Conservation (phyloP, 2,329 filamentous ascomycete genomes). For the Lachnellula hyalina region DNA sequence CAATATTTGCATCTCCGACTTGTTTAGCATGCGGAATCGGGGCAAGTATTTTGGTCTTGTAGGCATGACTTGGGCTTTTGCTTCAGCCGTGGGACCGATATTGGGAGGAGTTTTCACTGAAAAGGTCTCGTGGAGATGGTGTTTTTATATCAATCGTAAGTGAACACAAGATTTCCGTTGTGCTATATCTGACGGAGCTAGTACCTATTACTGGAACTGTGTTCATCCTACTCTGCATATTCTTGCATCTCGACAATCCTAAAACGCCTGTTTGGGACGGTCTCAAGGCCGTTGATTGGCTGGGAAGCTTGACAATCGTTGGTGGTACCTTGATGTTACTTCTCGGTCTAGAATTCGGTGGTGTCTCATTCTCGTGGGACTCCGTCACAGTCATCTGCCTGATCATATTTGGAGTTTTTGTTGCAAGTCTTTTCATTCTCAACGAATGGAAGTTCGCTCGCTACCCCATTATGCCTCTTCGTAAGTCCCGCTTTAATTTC, state of each 20-base stretch:
- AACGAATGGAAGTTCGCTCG: conserved; percentile 69
- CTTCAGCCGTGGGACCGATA: conserved; percentile 59
- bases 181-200: background rate
- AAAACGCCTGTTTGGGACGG: conserved; percentile 57
- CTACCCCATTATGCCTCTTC: conserved; percentile 73
- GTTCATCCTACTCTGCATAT: conserved; percentile 52
- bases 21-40: conserved; percentile 43
- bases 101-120: conserved; percentile 62
- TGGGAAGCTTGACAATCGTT: conserved; percentile 54
- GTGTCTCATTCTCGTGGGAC: conserved; percentile 59
- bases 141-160: conserved; percentile 28
- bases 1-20: conserved; percentile 48
- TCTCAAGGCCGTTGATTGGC: conserved; percentile 55
- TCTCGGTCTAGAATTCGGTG: conserved; percentile 80
- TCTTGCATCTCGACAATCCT: conserved; percentile 62
- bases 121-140: conserved; percentile 56
- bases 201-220: conserved; percentile 27
- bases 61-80: conserved; percentile 52
- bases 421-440: conserved; percentile 56
- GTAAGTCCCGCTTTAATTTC: conserved; percentile 17
- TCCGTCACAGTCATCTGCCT: conserved; percentile 30
- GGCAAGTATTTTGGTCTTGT: conserved; percentile 57
- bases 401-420: conserved; percentile 58
- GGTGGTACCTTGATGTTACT: conserved; percentile 81
- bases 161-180: background rate